A percentile compares a stretch with the other conserved stretches of the same genome.
Conservation (phyloP, 2,329 filamentous ascomycete genomes). For the Coniochaeta ligniaria region DNA sequence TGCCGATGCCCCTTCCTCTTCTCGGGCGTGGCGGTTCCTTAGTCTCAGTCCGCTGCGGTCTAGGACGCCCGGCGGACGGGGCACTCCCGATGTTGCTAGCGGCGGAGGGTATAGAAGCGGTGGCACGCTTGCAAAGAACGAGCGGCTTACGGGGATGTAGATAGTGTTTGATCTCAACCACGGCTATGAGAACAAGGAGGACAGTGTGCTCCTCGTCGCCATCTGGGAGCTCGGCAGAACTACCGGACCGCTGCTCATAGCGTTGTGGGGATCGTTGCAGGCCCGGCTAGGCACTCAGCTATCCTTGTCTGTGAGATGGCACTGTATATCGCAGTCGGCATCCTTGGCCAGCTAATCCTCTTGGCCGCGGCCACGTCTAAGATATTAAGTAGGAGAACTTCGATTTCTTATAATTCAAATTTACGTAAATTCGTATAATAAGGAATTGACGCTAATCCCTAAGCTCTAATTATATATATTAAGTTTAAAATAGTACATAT, state of each 20-base stretch:
- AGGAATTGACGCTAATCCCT: no score
- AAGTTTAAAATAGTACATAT: no score
- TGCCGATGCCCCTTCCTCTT: conserved; percentile 48
- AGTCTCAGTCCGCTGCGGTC: conserved; percentile 72
- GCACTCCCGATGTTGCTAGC: conserved; percentile 68
- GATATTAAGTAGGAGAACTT: no score
- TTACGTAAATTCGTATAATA: no score
- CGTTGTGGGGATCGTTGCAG: no score
- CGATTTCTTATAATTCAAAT: no score
- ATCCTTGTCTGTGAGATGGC: no score
- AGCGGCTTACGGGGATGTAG: conserved; percentile 76
- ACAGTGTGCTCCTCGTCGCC: conserved; percentile 57
- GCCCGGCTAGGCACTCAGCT: no score
- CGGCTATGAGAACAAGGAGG: conserved; percentile 32
- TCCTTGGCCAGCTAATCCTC: no score
- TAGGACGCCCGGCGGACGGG: conserved; percentile 61
- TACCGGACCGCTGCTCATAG: conserved; percentile 52
- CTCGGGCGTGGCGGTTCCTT: conserved; percentile 65
- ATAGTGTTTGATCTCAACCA: conserved; percentile 39
- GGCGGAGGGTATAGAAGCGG: conserved; percentile 64
- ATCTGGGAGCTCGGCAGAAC: conserved; percentile 64
- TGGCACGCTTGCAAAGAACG: conserved; percentile 63
- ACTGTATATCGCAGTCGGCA: no score
- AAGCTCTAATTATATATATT: no score
- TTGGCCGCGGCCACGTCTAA: no score